phyloP scores from a whole-genome alignment of 1,139 yeast species.

The Taphrina sp. region DNA sequence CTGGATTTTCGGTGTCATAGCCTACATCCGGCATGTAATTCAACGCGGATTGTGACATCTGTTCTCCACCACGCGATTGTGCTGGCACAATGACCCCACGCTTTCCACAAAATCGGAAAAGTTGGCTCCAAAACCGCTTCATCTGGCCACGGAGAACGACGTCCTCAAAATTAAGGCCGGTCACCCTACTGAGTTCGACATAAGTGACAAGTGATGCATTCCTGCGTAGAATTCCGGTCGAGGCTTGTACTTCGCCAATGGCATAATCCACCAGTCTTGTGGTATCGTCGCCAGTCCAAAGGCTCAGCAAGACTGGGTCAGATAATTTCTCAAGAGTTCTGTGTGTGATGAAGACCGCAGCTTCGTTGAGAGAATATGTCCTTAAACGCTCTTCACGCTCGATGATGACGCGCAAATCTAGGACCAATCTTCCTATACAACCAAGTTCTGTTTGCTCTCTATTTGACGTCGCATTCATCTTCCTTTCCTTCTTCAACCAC shows the following conservation, averaged over 20 bases:
- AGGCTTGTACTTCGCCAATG: conserved; percentile 12
- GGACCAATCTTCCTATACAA: conserved; percentile 21
- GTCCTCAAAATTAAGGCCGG: conserved; percentile 26
- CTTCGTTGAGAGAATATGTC: conserved; percentile 29
- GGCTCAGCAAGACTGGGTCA: not conserved
- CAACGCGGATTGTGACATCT: conserved; percentile 28
- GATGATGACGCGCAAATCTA: conserved; percentile 21
- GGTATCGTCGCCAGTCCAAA: conserved; percentile 8
- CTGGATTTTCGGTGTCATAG: conserved; percentile 28
- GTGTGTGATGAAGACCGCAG: conserved; percentile 9
- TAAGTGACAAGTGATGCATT: conserved; percentile 27
- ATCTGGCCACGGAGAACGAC: conserved; percentile 27
- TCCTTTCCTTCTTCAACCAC: conserved; percentile 28
- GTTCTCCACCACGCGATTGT: conserved; percentile 13
- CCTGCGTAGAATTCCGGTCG: conserved; percentile 7
- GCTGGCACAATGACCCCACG: conserved; percentile 22
- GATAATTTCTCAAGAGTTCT: conserved; percentile 18
- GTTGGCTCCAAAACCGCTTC: conserved; percentile 28
- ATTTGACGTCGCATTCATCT: conserved; percentile 26
- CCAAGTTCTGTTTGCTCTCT: conserved; percentile 31
- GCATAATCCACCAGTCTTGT: conserved; percentile 16
- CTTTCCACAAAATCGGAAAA: conserved; percentile 26
- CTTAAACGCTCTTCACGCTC: conserved; percentile 31
- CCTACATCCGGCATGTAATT: conserved; percentile 32
- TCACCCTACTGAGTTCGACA: conserved; percentile 20